These are phyloP conservation scores for Peronospora belbahrii DNA, from an alignment of 352 stramenopile genomes.

Conservation along the genomic window DNA sequence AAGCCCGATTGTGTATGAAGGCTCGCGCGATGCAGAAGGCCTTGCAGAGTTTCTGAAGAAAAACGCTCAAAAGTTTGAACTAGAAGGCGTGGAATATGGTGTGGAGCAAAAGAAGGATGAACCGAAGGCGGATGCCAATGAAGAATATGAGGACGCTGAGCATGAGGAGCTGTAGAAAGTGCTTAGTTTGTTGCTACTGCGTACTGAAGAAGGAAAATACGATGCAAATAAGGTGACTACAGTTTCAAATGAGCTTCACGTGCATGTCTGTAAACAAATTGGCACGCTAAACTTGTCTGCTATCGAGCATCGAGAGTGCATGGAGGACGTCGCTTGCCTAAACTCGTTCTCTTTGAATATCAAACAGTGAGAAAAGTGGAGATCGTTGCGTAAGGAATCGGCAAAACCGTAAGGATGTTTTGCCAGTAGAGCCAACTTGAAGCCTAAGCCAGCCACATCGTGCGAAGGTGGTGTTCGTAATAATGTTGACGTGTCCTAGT, in stretches of 20 bases:
- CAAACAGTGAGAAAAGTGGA: too few species aligned
- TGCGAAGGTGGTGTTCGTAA: too few species aligned
- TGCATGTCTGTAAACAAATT: too few species aligned
- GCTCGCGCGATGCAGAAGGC: slow-evolving; percentile 70
- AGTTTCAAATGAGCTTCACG: slow-evolving; percentile 8
- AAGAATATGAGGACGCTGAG: slow-evolving; percentile 41
- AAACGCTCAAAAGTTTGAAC: slow-evolving; percentile 78
- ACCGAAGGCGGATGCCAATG: slow-evolving; percentile 10
- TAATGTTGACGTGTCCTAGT: too few species aligned
- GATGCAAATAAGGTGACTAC: slow-evolving; percentile 23
- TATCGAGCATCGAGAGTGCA: too few species aligned
- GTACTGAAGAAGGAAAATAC: slow-evolving; percentile 14
- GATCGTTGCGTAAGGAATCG: too few species aligned
- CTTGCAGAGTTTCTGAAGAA: slow-evolving; percentile 86
- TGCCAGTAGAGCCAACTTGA: too few species aligned
- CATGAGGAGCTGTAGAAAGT: slow-evolving; percentile 35
- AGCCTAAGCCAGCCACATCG: too few species aligned
- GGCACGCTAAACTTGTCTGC: too few species aligned
- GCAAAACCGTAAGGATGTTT: too few species aligned
- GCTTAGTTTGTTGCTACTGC: slow-evolving; percentile 19
- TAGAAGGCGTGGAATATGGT: slow-evolving; percentile 53
- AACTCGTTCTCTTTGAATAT: too few species aligned
- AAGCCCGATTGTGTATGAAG: slow-evolving; percentile 83
- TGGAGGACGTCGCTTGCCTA: too few species aligned
- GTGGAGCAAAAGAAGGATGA: slow-evolving; percentile 27